Conservation (phyloP, 371 early-diverging fungal species). For the Dichotomocladium elegans region DNA sequence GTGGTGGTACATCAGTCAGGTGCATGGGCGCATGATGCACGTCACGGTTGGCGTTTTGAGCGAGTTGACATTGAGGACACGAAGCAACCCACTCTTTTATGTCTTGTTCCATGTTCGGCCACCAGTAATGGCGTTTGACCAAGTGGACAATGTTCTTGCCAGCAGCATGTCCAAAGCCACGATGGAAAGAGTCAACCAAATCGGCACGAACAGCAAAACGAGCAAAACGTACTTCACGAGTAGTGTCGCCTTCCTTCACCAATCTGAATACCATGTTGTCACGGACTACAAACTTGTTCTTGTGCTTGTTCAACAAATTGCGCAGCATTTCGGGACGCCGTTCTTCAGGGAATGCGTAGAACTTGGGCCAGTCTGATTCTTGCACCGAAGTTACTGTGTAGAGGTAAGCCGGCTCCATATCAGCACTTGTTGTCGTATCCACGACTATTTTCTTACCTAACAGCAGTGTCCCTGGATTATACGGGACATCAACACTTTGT, state of each 20-base stretch:
- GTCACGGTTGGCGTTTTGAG: neutral
- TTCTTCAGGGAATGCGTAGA: neutral
- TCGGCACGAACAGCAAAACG: slow-evolving; percentile 10
- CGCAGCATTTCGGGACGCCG: neutral
- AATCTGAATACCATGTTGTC: neutral
- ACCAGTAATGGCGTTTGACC: slow-evolving; percentile 20
- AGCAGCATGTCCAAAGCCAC: slow-evolving; percentile 7
- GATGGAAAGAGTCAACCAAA: slow-evolving; percentile 8
- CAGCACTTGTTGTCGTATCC: too few relatives aligned
- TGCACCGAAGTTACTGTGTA: neutral
- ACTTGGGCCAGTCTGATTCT: slow-evolving; percentile 7
- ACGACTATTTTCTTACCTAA: too few relatives aligned
- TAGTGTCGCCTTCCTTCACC: neutral
- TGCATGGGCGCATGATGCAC: slow-evolving; percentile 14
- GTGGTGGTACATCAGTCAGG: neutral
- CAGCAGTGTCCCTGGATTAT: too few relatives aligned
- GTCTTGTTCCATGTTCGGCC: slow-evolving; percentile 17
- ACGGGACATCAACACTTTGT: too few relatives aligned
- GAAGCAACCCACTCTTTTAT: slow-evolving; percentile 7
- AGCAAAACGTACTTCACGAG: neutral
- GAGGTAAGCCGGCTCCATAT: slow-evolving; percentile 3
- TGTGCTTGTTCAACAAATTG: neutral
- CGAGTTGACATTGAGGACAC: slow-evolving; percentile 25
- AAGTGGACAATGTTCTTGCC: slow-evolving; percentile 17
- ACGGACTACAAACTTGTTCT: neutral